Conservation (phyloP, 805 yeast species). For the Sugiyamaella americana region DNA sequence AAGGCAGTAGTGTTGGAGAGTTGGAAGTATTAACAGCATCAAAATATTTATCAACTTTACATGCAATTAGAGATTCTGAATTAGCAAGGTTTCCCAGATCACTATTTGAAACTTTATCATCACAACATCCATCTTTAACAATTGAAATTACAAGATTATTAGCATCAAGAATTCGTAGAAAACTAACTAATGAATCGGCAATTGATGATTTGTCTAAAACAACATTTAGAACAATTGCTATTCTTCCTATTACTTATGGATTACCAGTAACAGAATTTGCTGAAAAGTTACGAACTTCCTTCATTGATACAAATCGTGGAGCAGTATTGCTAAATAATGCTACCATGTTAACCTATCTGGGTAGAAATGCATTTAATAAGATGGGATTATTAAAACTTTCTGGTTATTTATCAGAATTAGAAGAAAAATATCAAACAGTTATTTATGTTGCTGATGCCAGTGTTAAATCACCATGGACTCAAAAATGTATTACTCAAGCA, state of each 20-base stretch:
- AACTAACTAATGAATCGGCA: constrained; percentile 3
- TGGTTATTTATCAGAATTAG: constrained; percentile 85
- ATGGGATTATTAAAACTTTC: constrained; percentile 78
- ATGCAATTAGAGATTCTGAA: constrained; percentile 91
- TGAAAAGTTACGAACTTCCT: constrained; percentile 59
- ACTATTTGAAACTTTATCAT: constrained; percentile 75
- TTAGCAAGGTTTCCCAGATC: constrained; percentile 88
- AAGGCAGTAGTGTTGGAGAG: constrained; percentile 92
- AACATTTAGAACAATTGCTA: constrained; percentile 70
- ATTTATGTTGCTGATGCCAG: constrained; percentile 85
- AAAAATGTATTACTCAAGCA: constrained; percentile 89
- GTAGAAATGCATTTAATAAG: constrained; percentile 88
- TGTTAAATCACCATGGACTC: constrained; percentile 80
- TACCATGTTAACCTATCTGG: constrained; percentile 69
- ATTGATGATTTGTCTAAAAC: constrained; percentile 9
- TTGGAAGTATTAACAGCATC: constrained; percentile 86
- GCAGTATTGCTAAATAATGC: constrained; percentile 82
- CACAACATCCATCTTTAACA: constrained; percentile 84
- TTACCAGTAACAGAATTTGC: constrained; percentile 89
- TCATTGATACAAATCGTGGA: constrained; percentile 62
- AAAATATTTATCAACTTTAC: constrained; percentile 58
- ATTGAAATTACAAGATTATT: constrained; percentile 83
- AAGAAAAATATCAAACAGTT: constrained; percentile 82
- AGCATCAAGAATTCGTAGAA: constrained; percentile 45
- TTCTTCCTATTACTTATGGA: constrained; percentile 72